phyloP scores from a whole-genome alignment of 208 protist genomes.

The Eutreptiella sp. region DNA sequence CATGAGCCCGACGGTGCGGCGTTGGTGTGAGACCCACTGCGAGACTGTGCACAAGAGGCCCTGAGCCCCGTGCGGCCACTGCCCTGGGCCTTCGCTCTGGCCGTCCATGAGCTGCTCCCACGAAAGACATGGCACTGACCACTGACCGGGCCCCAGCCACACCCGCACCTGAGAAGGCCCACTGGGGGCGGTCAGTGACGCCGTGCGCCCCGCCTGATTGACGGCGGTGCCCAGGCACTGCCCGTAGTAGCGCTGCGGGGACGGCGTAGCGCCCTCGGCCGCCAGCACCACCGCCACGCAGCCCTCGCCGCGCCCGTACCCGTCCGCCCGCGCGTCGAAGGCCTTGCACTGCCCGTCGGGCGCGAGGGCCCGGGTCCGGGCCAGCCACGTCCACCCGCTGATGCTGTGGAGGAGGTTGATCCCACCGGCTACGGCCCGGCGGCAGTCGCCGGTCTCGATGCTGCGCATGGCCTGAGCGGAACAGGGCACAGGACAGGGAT shows the following conservation, averaged over 20 bases:
- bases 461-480: too few species aligned
- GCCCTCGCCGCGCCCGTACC: slow-evolving; percentile 55
- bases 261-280: too few species aligned
- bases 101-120: too few species aligned
- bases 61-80: too few species aligned
- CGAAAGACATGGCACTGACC: too few species aligned
- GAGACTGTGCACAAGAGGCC: too few species aligned
- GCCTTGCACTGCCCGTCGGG: slow-evolving; percentile 47
- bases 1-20: too few species aligned
- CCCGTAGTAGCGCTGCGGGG: slow-evolving; percentile 10
- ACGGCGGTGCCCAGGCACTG: slow-evolving; percentile 37
- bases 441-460: slow-evolving; percentile 17
- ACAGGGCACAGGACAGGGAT: too few species aligned
- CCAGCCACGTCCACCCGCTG: slow-evolving; percentile 14
- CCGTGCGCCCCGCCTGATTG: slow-evolving; percentile 49
- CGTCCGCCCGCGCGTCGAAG: slow-evolving; percentile 54
- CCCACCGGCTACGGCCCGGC: slow-evolving; percentile 1
- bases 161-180: too few species aligned
- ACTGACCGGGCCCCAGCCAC: too few species aligned
- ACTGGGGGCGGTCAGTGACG: slow-evolving; percentile 35
- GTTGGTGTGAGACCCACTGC: too few species aligned
- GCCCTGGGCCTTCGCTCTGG: too few species aligned
- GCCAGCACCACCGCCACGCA: slow-evolving; percentile 42
- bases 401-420: slow-evolving; percentile 42
- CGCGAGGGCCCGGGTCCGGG: slow-evolving; percentile 10